Evolutionary conservation across 768 basidiomycete genomes (phyloP).

Genomic region (Calocybe cyanea): DNA sequence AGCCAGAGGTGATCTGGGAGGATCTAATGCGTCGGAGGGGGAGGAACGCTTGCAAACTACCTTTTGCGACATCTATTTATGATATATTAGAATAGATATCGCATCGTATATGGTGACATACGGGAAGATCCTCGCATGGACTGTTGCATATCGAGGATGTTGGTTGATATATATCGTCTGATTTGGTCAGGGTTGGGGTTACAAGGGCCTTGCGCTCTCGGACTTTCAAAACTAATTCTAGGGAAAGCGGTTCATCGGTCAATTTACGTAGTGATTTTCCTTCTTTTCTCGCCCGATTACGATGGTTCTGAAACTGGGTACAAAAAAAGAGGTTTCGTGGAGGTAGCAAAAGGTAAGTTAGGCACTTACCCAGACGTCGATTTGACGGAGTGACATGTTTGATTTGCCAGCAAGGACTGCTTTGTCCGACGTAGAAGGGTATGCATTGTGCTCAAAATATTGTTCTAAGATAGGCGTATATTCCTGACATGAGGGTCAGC

Average conservation of each 20-base stretch:
- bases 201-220: constrained; percentile 23
- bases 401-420: constrained; percentile 37
- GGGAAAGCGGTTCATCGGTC: constrained; percentile 16
- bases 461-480: constrained; percentile 9
- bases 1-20: constrained; percentile 16
- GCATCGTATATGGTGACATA: neutral
- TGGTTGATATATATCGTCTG: constrained; percentile 8
- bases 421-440: constrained; percentile 40
- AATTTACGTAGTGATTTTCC: constrained; percentile 20
- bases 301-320: constrained; percentile 51
- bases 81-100: neutral
- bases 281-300: constrained; percentile 34
- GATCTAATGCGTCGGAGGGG: neutral
- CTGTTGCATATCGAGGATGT: neutral
- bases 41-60: neutral
- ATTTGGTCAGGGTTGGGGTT: constrained; percentile 19
- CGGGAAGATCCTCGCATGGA: constrained; percentile 4
- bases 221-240: constrained; percentile 17
- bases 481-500: neutral
- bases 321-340: neutral
- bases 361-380: constrained; percentile 51
- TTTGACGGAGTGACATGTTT: constrained; percentile 40
- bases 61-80: neutral
- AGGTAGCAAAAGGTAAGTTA: neutral
- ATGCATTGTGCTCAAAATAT: constrained; percentile 46